Base-by-base conservation (phyloP, 805 yeast genomes). In the Pichia manshurica region DNA sequence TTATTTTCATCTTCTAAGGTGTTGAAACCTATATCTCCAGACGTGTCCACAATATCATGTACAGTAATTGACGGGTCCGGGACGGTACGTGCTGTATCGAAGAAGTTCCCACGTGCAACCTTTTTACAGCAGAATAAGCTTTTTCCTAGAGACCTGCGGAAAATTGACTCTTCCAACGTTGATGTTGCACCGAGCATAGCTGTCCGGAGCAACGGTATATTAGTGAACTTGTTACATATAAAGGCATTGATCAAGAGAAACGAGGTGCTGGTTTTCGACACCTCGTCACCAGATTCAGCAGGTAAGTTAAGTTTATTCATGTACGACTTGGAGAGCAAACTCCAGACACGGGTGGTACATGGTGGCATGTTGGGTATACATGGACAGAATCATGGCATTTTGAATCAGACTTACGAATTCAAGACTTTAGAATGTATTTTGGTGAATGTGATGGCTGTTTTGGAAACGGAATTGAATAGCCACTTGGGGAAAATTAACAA, bases 111-210 rank as follows among this genome's bases (percentile, higher is more conserved):
- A 52, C 78, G 87, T 59, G 74, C 84, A 44, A 82, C 81, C 46
- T 76, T 91, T 50, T 72, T 91, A 9, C 72, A 67, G 46, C 81
- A 84, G 40, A 84, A 88, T 63, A 78, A 81, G 21, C 63, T 90
- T 23, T 87, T 82, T 53, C 95, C 97, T 2, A 71, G 97, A 66
- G 97, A 90, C 63, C 68, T 90, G 53, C 67, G 97, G 28, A 89
- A 87, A 59, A 83, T 90, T 45, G 96, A 91, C 58, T 71, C 82
- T 4, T 72, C 85, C 1, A 69, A 79, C 34, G 75, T 78, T 46
- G 96, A 88, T 64, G 87, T 91, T 19, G 90, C 90, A 3, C 99
- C 99, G 0, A 80, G 88, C 17, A 84, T 93, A 40, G 81, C 90
- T 50, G 88, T 89, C 20, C 75, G 97, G 50, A 74, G 78, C 22